A percentile compares a stretch with the other conserved stretches of the same genome.
Evolutionary conservation across 176 grass and related monocot genomes (phyloP).

Genomic region (Luzula sylvatica): DNA sequence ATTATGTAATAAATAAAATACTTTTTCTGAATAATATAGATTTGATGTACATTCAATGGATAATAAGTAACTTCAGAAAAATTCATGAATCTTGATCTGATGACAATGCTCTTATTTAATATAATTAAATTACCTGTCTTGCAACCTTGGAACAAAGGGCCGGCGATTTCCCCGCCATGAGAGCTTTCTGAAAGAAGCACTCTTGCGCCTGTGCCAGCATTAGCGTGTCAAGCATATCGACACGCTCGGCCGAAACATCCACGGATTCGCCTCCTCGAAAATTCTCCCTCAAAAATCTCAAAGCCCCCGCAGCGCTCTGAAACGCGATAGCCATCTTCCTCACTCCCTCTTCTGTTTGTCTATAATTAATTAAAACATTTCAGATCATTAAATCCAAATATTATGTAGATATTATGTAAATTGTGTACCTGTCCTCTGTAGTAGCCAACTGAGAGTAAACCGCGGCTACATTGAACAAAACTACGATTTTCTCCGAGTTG

Average conservation of each 20-base stretch:
- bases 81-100: too few relatives aligned
- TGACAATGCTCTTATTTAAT: slow-evolving; percentile 1
- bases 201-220: slow-evolving; percentile 99
- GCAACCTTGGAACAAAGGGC: slow-evolving; percentile 89
- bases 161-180: slow-evolving; percentile 71
- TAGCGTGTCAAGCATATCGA: slow-evolving; percentile 83
- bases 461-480: slow-evolving; percentile 81
- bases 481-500: slow-evolving; percentile 68
- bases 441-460: slow-evolving; percentile 86
- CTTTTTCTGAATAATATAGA: too few relatives aligned
- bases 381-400: too few relatives aligned
- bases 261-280: slow-evolving; percentile 60
- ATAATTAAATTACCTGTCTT: slow-evolving; percentile 56
- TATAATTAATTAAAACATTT: too few relatives aligned
- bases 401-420: slow-evolving; percentile 69
- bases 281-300: slow-evolving; percentile 65
- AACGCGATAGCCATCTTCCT: slow-evolving; percentile 43
- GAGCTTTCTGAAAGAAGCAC: slow-evolving; percentile 98
- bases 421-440: slow-evolving; percentile 56
- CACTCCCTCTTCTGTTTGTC: slow-evolving; percentile 26
- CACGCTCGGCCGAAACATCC: slow-evolving; percentile 70
- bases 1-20: too few relatives aligned
- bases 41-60: too few relatives aligned
- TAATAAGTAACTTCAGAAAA: too few relatives aligned
- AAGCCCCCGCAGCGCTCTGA: slow-evolving; percentile 70